Base-by-base conservation (phyloP, 2,329 filamentous ascomycete species). In the Thermoascus crustaceus region DNA sequence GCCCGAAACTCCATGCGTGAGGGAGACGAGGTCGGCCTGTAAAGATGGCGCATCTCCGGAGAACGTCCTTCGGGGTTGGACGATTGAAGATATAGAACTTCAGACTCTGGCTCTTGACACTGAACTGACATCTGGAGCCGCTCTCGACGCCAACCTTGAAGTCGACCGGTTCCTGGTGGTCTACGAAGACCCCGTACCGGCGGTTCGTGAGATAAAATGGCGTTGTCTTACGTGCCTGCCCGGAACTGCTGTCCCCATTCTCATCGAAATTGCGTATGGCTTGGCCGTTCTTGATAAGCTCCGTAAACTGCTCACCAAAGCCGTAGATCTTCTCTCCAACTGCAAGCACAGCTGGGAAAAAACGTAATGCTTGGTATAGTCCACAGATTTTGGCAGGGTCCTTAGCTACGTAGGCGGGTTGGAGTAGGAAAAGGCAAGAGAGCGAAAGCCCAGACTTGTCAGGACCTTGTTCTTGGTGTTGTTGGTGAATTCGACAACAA, bases 171-270 rank as follows among this genome's bases (percentile, higher is more conserved):
- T 80, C 80, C 0, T 80, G 70, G 4, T 76, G 75, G 52, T 86
- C 82, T 40, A 87, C 75, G 52, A 87, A 86, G 20, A 87, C 67
- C 13, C 83, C 83, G 53, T 87, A 88, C 0, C 82, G 82, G n/a
- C 73, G 69, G 8, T 76, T 82, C 13, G 54, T 61, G 25, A 64
- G 49, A 26, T 62, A 63, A 39, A 64, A 61, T 0, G 60, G 60
- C 23, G 63, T 60, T 23, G 63, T 64, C 44, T 63, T 63, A 39
- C 63, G 63, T 4, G 60, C 53, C 31, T 60, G 43, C 31, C 63
- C 60, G 1, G 59, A 62, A 3, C 54, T 58, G 13, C 61, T 64
- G 2, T 61, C 61, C 7, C 70, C 71, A 42, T 75, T 71, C 40
- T 73, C 71, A 35, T 75, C 75, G 70, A 69, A 74, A n/a, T 87